Percentiles rank a stretch among this genome's conserved stretches.
These are phyloP conservation scores for Penicillium palitans DNA, from an alignment of 2,329 filamentous ascomycete species.

Conservation along the genomic window DNA sequence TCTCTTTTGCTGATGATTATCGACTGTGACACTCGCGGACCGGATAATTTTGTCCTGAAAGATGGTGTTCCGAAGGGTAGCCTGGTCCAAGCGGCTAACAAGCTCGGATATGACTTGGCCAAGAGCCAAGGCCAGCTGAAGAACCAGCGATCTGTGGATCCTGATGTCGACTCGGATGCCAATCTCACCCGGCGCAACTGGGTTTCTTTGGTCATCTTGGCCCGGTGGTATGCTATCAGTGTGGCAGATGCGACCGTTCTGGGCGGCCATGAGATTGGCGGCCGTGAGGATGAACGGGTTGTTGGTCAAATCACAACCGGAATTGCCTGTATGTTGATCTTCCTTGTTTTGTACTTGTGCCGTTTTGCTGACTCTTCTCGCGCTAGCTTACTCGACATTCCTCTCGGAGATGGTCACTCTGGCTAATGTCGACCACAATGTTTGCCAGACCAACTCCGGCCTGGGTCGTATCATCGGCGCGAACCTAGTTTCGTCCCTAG, in stretches of 20 bases:
- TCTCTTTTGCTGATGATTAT: slow-evolving; percentile 44
- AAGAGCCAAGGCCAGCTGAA: slow-evolving; percentile 43
- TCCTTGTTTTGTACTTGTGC: not conserved
- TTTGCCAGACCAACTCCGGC: slow-evolving; percentile 40
- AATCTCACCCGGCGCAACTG: slow-evolving; percentile 44
- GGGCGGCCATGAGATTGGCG: slow-evolving; percentile 39
- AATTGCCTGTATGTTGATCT: slow-evolving; percentile 39
- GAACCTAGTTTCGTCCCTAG: slow-evolving; percentile 39
- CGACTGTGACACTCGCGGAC: slow-evolving; percentile 45
- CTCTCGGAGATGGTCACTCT: slow-evolving; percentile 39
- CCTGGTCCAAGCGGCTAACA: slow-evolving; percentile 42
- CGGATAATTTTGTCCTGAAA: slow-evolving; percentile 44
- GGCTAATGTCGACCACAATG: slow-evolving; percentile 35
- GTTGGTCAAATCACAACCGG: slow-evolving; percentile 39
- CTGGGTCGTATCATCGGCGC: slow-evolving; percentile 39
- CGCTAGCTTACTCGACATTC: slow-evolving; percentile 39
- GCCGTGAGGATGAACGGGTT: slow-evolving; percentile 41
- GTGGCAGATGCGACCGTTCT: slow-evolving; percentile 43
- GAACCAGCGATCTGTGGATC: slow-evolving; percentile 35
- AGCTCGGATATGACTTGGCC: slow-evolving; percentile 41
- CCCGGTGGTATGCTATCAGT: slow-evolving; percentile 46
- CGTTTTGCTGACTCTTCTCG: slow-evolving; percentile 7
- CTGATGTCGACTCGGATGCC: slow-evolving; percentile 43
- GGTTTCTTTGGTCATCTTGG: slow-evolving; percentile 42
- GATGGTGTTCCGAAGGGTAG: slow-evolving; percentile 43